These are phyloP conservation scores for Ettlia oleoabundans DNA, from an alignment of 139 green algal genomes.

Conservation along the genomic window DNA sequence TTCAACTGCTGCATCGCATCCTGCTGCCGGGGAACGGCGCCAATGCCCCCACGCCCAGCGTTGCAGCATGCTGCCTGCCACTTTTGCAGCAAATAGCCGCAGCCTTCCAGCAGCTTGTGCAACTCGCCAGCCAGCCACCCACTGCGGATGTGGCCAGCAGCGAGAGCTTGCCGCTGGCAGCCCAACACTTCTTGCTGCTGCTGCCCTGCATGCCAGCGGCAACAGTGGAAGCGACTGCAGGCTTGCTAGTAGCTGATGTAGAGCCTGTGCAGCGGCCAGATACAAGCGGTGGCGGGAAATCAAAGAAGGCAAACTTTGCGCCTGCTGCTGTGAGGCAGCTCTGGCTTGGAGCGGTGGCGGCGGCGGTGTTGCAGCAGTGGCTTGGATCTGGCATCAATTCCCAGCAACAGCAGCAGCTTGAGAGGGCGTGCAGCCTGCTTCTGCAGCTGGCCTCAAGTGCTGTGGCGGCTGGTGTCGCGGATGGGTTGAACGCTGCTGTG, in stretches of 20 bases:
- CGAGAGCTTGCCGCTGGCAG: background rate
- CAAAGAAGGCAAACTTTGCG: background rate
- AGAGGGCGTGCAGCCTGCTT: background rate
- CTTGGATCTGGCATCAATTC: background rate
- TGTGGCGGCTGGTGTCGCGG: too few relatives aligned
- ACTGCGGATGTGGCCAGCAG: background rate
- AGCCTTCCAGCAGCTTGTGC: background rate
- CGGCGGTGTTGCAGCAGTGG: background rate
- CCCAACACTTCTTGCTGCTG: conserved; percentile 14
- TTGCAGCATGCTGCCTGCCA: background rate
- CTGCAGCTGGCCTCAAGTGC: background rate
- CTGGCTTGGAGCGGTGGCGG: background rate
- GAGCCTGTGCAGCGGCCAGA: background rate
- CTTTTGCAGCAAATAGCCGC: background rate
- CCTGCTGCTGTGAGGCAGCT: background rate
- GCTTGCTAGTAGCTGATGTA: background rate
- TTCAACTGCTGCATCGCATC: background rate
- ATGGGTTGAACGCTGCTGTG: background rate
- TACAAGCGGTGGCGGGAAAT: background rate
- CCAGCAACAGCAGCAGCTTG: background rate
- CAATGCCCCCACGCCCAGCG: background rate
- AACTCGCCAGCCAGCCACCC: too few relatives aligned
- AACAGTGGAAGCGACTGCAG: background rate
- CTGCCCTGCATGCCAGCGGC: conserved; percentile 18
- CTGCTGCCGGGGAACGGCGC: background rate